Evolutionary conservation across 495 filamentous ascomycete species (phyloP), one percentile per base, ranked within the genome.

Genomic region (Parathielavia appendiculata): DNA sequence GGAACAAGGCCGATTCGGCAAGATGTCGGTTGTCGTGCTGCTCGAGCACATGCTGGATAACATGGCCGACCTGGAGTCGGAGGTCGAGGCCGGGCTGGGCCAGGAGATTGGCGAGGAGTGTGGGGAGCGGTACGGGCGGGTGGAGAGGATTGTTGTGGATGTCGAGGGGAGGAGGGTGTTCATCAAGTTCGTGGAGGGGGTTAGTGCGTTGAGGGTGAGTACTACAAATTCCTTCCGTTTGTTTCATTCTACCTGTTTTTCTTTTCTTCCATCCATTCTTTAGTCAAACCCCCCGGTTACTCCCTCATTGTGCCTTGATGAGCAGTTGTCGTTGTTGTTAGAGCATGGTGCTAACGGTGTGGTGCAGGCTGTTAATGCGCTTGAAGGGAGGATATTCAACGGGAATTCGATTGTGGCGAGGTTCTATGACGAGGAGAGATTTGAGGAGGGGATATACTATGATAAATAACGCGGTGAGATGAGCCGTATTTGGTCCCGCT

Each of bases 101-200:
- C 91, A 96, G 72, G 91, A 97, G 73, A 95, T 98, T 68, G 93
- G 93, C 19, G 89, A 95, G 57, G 90, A 93, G 70, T 97, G 92
- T 71, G 82, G 83, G 41, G 81, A 88, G 48, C 89, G 91, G 81
- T 98, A 96, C 69, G 93, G 93, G 11, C 78, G 81, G 22, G 90
- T 98, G 2, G 91, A 96, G 74, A 74, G 91, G 61, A 80, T 98
- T 17, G 86, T 83, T 63, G 86, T 97, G 40, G 77, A 89, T 60
- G 71, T 73, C 35, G 73, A 72, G 14, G 77, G 72, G 3, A 69
- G 74, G 13, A 73, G 79, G 19, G 92, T 97, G 16, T 98, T 93
- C 73, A 88, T 98, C 63, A 88, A 92, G 72, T 98, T 97, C 66
- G 89, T 86, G 0, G 86, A 84, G 59, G 81, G 82, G 64, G 71